Conservation (phyloP, 2,329 filamentous ascomycete species). For the Xylaria polymorpha region DNA sequence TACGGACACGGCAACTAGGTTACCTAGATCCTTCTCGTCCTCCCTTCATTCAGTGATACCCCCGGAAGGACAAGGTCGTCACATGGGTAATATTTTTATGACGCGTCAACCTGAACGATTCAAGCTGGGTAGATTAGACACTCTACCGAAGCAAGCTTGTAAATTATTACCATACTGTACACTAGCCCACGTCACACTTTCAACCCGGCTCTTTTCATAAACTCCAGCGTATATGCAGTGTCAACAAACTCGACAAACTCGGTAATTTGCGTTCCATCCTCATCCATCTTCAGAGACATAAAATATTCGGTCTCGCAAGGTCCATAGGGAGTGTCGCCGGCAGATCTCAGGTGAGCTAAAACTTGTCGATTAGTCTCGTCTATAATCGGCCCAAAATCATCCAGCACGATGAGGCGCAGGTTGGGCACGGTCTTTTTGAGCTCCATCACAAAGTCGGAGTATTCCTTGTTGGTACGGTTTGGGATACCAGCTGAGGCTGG, state of each 20-base stretch:
- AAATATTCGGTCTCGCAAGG: conserved; percentile 28
- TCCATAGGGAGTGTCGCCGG: conserved; percentile 22
- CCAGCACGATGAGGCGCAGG: conserved; percentile 25
- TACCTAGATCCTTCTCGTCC: too few species aligned
- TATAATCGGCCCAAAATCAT: conserved; percentile 29
- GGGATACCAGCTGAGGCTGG: conserved; percentile 22
- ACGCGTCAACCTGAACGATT: too few species aligned
- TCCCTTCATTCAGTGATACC: too few species aligned
- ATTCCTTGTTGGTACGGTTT: conserved; percentile 27
- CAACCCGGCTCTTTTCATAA: conserved; percentile 21
- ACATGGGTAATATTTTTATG: too few species aligned
- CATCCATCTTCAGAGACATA: conserved; percentile 32
- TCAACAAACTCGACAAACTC: conserved; percentile 33
- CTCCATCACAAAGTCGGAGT: conserved; percentile 32
- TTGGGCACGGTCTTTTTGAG: conserved; percentile 29
- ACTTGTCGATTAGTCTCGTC: conserved; percentile 26
- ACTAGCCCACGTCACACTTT: conserved; percentile 17
- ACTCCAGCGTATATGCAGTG: conserved; percentile 23
- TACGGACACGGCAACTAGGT: too few species aligned
- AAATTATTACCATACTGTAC: background rate
- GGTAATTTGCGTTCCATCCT: conserved; percentile 25
- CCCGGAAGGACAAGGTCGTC: too few species aligned
- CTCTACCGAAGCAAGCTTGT: too few species aligned
- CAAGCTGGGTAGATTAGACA: too few species aligned
- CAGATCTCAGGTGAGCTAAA: conserved; percentile 24